These are phyloP conservation scores for Fusarium sp. DNA, from an alignment of 2,329 filamentous ascomycete species.

Conservation along the genomic window DNA sequence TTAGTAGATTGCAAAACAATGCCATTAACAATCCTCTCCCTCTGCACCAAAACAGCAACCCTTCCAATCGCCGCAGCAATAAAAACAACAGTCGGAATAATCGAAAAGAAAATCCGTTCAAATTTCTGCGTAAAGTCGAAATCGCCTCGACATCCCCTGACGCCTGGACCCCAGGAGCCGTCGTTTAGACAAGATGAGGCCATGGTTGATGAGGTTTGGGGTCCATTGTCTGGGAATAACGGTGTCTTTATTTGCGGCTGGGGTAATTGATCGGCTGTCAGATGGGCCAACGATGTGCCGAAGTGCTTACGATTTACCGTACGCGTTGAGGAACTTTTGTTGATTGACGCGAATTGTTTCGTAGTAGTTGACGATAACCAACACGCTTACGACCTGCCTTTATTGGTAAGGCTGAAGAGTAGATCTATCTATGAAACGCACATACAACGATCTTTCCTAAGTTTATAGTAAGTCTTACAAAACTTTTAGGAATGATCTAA, in stretches of 20 bases:
- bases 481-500: background rate
- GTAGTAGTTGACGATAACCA: background rate
- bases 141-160: conserved; percentile 60
- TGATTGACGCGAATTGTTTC: background rate
- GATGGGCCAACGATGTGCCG: conserved; percentile 24
- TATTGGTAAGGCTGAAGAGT: background rate
- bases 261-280: conserved; percentile 18
- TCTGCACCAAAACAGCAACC: conserved; percentile 48
- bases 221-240: background rate
- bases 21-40: conserved; percentile 52
- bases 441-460: background rate
- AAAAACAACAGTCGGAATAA: conserved; percentile 57
- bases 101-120: conserved; percentile 60
- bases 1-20: conserved; percentile 50
- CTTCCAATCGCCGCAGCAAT: conserved; percentile 52
- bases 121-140: conserved; percentile 66
- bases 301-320: background rate
- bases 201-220: conserved; percentile 23
- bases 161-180: conserved; percentile 56
- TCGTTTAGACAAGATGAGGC: conserved; percentile 51
- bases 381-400: background rate
- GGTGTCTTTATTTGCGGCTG: background rate
- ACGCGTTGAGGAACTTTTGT: background rate
- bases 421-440: background rate
- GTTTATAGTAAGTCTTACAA: background rate